These are phyloP conservation scores for Phenoliferia sp. DNA, from an alignment of 1,284 basidiomycete genomes.

Conservation along the genomic window DNA sequence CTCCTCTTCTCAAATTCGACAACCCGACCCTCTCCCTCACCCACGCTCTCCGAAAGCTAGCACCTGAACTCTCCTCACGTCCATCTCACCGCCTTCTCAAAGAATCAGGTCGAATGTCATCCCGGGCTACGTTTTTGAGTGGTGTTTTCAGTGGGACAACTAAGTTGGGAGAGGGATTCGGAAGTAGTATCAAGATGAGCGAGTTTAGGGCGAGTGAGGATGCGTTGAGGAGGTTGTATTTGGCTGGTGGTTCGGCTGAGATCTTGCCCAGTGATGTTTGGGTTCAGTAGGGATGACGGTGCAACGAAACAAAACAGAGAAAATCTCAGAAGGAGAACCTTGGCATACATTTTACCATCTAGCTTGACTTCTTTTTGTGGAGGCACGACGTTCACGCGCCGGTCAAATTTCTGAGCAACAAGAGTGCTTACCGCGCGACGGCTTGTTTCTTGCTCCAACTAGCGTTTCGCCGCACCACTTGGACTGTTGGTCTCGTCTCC, in stretches of 20 bases:
- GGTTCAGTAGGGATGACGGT: neutral
- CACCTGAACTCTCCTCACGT: constrained; percentile 15
- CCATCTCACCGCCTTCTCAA: constrained; percentile 62
- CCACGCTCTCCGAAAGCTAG: constrained; percentile 34
- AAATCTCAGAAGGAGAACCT: too few species aligned
- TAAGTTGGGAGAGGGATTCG: constrained; percentile 91
- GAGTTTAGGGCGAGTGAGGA: constrained; percentile 71
- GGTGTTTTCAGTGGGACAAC: constrained; percentile 80
- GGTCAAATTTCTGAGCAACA: neutral
- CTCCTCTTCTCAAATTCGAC: constrained; percentile 75
- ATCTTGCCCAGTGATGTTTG: constrained; percentile 18
- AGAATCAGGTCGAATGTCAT: constrained; percentile 84
- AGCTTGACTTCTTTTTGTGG: too few species aligned
- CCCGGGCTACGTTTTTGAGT: constrained; percentile 86
- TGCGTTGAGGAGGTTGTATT: constrained; percentile 35
- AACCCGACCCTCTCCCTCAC: constrained; percentile 44
- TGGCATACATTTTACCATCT: too few species aligned
- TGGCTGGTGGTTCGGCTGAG: constrained; percentile 16
- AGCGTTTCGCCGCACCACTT: neutral
- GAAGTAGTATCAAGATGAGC: constrained; percentile 88
- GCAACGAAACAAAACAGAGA: too few species aligned
- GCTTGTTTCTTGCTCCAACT: neutral
- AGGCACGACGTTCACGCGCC: too few species aligned
- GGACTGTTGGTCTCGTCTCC: neutral
- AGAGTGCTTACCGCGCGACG: neutral